Percentiles rank a stretch among this genome's conserved stretches.
Evolutionary conservation across 2,329 filamentous ascomycete genomes (phyloP).

Genomic region (Neonectria faginata): DNA sequence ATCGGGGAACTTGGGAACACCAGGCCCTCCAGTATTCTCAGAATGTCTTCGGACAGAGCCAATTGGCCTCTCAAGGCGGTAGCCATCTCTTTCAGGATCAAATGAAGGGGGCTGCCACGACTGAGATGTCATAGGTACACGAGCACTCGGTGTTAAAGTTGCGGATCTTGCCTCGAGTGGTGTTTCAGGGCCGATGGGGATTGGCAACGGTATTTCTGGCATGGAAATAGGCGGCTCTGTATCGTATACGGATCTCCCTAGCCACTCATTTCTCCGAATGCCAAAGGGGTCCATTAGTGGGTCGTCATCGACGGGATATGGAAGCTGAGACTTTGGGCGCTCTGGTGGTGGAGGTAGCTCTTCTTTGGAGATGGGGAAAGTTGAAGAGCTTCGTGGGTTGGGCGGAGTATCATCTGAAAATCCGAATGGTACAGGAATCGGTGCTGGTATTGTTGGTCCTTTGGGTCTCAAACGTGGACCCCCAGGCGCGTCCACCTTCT

Average conservation of each 20-base stretch:
- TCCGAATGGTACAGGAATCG: constrained; percentile 45
- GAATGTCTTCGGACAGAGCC: constrained; percentile 66
- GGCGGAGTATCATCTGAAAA: constrained; percentile 29
- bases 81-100: constrained; percentile 53
- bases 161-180: constrained; percentile 40
- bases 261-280: constrained; percentile 35
- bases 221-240: constrained; percentile 38
- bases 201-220: constrained; percentile 43
- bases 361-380: constrained; percentile 47
- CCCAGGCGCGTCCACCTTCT: constrained; percentile 38
- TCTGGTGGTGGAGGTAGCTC: constrained; percentile 34
- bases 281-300: constrained; percentile 41
- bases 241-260: constrained; percentile 37
- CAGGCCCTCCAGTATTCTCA: constrained; percentile 51
- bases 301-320: constrained; percentile 56
- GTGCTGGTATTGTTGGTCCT: constrained; percentile 50
- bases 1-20: constrained; percentile 66
- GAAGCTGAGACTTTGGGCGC: constrained; percentile 45
- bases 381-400: constrained; percentile 45
- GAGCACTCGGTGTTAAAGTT: constrained; percentile 42
- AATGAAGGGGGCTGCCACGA: constrained; percentile 62
- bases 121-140: constrained; percentile 40
- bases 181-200: constrained; percentile 38
- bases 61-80: constrained; percentile 54
- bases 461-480: constrained; percentile 51